These are phyloP conservation scores for Claviceps maximensis DNA, from an alignment of 2,329 filamentous ascomycete species.

Conservation along the genomic window DNA sequence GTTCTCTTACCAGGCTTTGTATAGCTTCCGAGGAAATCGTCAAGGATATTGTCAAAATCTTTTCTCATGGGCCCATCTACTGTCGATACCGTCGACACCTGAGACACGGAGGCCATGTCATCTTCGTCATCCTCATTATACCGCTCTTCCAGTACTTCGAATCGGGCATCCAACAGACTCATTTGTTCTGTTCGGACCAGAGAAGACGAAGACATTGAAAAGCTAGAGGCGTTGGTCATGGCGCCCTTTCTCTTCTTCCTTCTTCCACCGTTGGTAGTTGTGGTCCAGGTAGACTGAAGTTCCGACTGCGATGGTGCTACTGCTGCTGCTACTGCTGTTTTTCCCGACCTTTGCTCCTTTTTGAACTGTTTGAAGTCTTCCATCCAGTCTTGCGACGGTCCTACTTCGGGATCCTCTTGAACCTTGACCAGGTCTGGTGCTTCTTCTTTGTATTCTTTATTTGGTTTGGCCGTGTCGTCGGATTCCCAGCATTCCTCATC, in stretches of 20 bases:
- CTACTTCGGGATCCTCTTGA: slow-evolving; percentile 41
- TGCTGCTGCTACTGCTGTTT: slow-evolving; percentile 21
- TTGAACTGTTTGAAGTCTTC: slow-evolving; percentile 92
- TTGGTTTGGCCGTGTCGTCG: slow-evolving; percentile 77
- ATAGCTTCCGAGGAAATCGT: slow-evolving; percentile 75
- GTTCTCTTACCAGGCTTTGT: slow-evolving; percentile 58
- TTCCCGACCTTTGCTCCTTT: slow-evolving; percentile 49
- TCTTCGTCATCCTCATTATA: slow-evolving; percentile 42
- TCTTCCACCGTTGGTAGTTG: slow-evolving; percentile 65
- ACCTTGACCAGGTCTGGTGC: slow-evolving; percentile 35
- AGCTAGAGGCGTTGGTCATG: slow-evolving; percentile 71
- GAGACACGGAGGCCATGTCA: slow-evolving; percentile 44
- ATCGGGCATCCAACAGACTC: slow-evolving; percentile 73
- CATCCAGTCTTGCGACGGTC: slow-evolving; percentile 70
- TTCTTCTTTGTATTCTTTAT: slow-evolving; percentile 38
- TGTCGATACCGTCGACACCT: slow-evolving; percentile 49
- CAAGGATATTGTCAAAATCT: slow-evolving; percentile 84
- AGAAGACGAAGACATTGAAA: slow-evolving; percentile 85
- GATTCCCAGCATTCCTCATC: slow-evolving; percentile 86
- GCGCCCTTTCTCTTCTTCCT: slow-evolving; percentile 94
- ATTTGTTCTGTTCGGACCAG: slow-evolving; percentile 80
- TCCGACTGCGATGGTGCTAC: slow-evolving; percentile 38
- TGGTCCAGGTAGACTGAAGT: slow-evolving; percentile 57
- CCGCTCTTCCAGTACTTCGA: slow-evolving; percentile 78
- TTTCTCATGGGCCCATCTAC: slow-evolving; percentile 54